Evolutionary conservation across 345 rosid species (phyloP), one percentile per base, ranked within the genome.

Genomic region (Linum usitatissimum): DNA sequence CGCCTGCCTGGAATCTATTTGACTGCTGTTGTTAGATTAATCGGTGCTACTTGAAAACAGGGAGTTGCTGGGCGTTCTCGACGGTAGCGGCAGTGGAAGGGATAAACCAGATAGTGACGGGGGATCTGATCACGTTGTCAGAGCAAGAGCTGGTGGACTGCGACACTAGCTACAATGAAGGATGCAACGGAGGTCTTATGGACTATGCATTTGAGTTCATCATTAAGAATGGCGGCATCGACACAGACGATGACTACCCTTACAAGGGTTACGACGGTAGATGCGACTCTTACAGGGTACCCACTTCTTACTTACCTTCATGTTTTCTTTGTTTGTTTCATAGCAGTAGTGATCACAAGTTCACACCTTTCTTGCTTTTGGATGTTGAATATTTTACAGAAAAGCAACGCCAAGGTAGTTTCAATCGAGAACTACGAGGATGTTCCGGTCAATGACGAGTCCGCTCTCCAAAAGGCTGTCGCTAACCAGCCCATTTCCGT

Each of bases 41-140:
- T 54, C 7, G 51, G 53, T 15, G 7, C 17, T 36, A 10, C 31
- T 66, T 54, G 18, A 20, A 70, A 71, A 58, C 55, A 88, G 99
- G 99, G 86, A 86, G 96, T 62, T 93, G 99, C 82, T 93, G 99
- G 99, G 99, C 99, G 0, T 93, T 93, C 67, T 86, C 99, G 30
- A 72, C 97, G 0, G 71, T 93, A 57, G 94, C 90, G 21, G 86
- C 96, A 0, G 97, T 93, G 73, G 99, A 93, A 69, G 99, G 99
- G 30, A 77, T 93, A 40, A 93, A 87, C 85, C 70, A 87, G 79
- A 83, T 93, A 7, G 87, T 82, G 51, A 93, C 97, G 0, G 96
- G 97, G 6, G 91, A 81, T 5, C 38, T 93, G 30, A 76, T 90
- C 68, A 55, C 78, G 1, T 75, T 93, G 53, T 93, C 99, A 1